Evolutionary conservation across 176 grass and related monocot species (phyloP).

Genomic region (Oryza brachyantha): DNA sequence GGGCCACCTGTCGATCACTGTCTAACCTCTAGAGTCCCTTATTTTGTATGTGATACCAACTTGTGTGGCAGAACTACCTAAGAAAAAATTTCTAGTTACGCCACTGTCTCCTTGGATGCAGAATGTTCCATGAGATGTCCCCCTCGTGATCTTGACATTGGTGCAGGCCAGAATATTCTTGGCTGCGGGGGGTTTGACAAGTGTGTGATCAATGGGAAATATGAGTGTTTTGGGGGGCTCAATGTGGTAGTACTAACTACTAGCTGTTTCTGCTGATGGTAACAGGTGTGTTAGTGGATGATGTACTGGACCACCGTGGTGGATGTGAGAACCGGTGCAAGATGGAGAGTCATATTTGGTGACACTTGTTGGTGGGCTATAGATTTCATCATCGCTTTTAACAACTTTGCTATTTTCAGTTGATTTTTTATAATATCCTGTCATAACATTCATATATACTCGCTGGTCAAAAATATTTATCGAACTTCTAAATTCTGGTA

Average conservation of each 20-base stretch:
- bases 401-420: background rate
- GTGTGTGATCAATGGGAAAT: background rate
- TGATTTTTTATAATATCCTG: background rate
- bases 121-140: background rate
- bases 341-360: background rate
- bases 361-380: background rate
- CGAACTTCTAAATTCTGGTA: too few relatives aligned
- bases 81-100: too few relatives aligned
- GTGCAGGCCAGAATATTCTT: slow-evolving; percentile 7
- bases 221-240: background rate
- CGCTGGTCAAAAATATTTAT: too few relatives aligned
- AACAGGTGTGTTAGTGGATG: background rate
- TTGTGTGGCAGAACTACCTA: too few relatives aligned
- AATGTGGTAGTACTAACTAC: background rate
- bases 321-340: background rate
- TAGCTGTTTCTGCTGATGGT: background rate
- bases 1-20: too few relatives aligned
- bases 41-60: too few relatives aligned
- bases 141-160: slow-evolving; percentile 17
- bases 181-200: background rate
- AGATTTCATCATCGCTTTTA: background rate
- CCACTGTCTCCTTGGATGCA: slow-evolving; percentile 1
- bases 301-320: background rate
- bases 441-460: too few relatives aligned
- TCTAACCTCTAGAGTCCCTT: too few relatives aligned